Conservation (phyloP, 148 eudicot genomes). For the Fagopyrum homotropicum region DNA sequence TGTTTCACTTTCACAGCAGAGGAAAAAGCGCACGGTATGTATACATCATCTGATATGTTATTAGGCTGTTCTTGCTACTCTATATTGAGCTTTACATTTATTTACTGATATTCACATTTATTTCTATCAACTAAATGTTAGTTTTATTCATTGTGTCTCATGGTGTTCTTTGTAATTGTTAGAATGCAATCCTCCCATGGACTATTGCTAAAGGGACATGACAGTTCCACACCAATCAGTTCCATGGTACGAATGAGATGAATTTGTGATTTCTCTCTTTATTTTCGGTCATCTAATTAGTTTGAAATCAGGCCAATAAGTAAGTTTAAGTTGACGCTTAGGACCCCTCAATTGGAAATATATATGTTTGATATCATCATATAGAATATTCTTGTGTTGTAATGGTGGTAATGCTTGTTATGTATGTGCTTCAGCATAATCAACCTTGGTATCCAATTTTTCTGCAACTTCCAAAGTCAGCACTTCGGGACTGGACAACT, state of each 20-base stretch:
- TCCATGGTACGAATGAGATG: slow-evolving; percentile 47
- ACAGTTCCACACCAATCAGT: slow-evolving; percentile 98
- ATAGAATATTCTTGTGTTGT: not conserved
- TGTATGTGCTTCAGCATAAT: not conserved
- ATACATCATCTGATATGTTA: not conserved
- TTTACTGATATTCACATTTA: not conserved
- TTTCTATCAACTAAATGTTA: not conserved
- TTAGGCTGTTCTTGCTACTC: not conserved
- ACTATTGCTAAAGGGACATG: slow-evolving; percentile 82
- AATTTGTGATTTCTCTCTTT: not conserved
- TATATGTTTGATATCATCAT: not conserved
- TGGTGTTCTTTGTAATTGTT: not conserved
- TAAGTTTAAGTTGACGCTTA: not conserved
- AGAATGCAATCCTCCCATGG: slow-evolving; percentile 86
- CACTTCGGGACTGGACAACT: slow-evolving; percentile 76
- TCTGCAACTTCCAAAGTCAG: slow-evolving; percentile 54
- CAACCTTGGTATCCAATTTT: not conserved
- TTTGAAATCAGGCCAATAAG: not conserved
- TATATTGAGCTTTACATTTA: not conserved
- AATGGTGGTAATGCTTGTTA: not conserved
- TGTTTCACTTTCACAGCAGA: slow-evolving; percentile 74
- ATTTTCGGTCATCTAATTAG: not conserved
- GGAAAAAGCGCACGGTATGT: slow-evolving; percentile 81
- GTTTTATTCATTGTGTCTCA: slow-evolving; percentile 2
- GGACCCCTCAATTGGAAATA: not conserved